Conservation (phyloP, 2,329 filamentous ascomycete genomes). For the Davidsoniella neocaledoniae region DNA sequence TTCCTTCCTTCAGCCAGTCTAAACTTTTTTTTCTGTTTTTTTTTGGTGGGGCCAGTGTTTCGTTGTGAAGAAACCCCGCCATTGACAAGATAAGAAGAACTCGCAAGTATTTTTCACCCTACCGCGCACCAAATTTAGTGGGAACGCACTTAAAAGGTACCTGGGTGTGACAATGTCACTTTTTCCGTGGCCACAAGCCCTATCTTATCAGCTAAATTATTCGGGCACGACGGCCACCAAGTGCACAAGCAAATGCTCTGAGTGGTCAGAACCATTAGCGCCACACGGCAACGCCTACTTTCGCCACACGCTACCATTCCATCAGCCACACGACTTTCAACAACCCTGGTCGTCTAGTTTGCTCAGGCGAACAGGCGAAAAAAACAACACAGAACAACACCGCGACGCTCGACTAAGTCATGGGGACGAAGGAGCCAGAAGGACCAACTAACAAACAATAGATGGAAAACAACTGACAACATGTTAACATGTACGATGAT, state of each 20-base stretch:
- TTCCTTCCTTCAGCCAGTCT: constrained; percentile 11
- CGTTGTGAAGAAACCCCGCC: constrained; percentile 13
- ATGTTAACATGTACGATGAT: no score
- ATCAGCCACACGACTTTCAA: neutral
- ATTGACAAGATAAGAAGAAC: constrained; percentile 11
- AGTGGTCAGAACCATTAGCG: constrained; percentile 9
- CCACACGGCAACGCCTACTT: constrained; percentile 11
- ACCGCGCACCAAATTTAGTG: constrained; percentile 1
- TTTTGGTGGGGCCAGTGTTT: constrained; percentile 10
- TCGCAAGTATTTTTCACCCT: constrained; percentile 6
- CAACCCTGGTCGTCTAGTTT: neutral
- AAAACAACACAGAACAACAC: no score
- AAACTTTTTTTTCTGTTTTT: constrained; percentile 12
- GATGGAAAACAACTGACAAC: no score
- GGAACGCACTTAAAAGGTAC: constrained; percentile 5
- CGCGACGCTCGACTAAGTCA: no score
- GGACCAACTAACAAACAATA: no score
- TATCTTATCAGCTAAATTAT: constrained; percentile 13
- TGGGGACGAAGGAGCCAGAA: no score
- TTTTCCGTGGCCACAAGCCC: constrained; percentile 12
- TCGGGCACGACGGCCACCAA: constrained; percentile 9
- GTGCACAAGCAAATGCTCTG: constrained; percentile 5
- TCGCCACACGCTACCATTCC: constrained; percentile 3
- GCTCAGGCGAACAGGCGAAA: neutral
- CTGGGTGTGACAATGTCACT: constrained; percentile 4